These are phyloP conservation scores for Wickerhamiella kazuoi DNA, from an alignment of 805 yeast genomes.

Conservation along the genomic window DNA sequence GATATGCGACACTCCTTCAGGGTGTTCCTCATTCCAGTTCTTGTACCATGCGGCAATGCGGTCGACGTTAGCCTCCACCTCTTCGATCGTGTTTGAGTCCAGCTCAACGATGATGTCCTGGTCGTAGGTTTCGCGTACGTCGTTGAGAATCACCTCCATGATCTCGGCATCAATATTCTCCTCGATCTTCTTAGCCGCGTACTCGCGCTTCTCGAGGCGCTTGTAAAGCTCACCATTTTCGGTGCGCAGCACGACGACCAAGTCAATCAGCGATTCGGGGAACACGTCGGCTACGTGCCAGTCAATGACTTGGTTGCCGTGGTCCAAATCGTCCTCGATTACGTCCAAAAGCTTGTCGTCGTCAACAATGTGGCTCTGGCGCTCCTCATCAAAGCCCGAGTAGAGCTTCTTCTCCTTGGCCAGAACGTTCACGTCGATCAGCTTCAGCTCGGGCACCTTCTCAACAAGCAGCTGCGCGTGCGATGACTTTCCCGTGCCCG, in stretches of 20 bases:
- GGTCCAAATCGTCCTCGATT: slow-evolving; percentile 55
- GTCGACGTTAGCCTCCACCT: slow-evolving; percentile 67
- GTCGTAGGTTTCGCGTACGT: slow-evolving; percentile 68
- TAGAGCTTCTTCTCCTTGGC: slow-evolving; percentile 64
- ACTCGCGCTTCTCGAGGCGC: slow-evolving; percentile 57
- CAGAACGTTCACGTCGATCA: slow-evolving; percentile 57
- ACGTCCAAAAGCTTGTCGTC: slow-evolving; percentile 76
- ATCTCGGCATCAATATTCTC: slow-evolving; percentile 94
- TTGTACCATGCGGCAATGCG: slow-evolving; percentile 59
- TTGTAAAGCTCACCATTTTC: slow-evolving; percentile 57
- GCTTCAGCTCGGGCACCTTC: slow-evolving; percentile 32
- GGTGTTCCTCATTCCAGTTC: slow-evolving; percentile 42
- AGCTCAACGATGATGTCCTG: slow-evolving; percentile 71
- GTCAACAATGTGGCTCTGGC: slow-evolving; percentile 79
- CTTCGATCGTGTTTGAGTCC: slow-evolving; percentile 50
- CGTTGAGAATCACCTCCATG: slow-evolving; percentile 78
- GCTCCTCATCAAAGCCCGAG: slow-evolving; percentile 69
- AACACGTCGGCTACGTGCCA: slow-evolving; percentile 97
- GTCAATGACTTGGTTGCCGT: slow-evolving; percentile 82
- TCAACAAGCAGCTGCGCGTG: slow-evolving; percentile 45
- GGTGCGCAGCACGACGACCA: slow-evolving; percentile 75
- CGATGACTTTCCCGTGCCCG: slow-evolving; percentile 74
- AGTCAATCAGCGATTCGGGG: slow-evolving; percentile 81
- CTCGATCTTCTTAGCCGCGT: slow-evolving; percentile 62
- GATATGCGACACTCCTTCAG: slow-evolving; percentile 11